Conservation (phyloP, 2,329 filamentous ascomycete genomes). For the Clarireedia paspali region DNA sequence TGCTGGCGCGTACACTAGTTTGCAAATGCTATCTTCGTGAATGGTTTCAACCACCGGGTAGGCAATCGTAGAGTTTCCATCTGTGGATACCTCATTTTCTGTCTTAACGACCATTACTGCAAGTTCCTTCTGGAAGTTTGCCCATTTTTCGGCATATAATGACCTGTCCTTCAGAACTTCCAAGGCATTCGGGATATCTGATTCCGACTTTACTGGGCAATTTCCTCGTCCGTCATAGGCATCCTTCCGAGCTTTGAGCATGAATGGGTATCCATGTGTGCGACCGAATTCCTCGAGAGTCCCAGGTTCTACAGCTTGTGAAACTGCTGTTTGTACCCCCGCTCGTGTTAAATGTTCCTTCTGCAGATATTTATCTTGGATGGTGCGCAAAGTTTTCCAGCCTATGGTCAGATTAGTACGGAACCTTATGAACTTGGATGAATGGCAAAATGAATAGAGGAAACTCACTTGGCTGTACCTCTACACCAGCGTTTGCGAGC, state of each 20-base stretch:
- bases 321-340: conserved; percentile 65
- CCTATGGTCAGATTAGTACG: conserved; percentile 65
- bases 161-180: conserved; percentile 61
- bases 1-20: conserved; percentile 81
- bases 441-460: background rate
- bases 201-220: conserved; percentile 51
- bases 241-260: conserved; percentile 85
- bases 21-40: conserved; percentile 93
- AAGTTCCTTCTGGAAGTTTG: conserved; percentile 76
- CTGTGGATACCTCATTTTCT: conserved; percentile 47
- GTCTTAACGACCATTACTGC: conserved; percentile 94
- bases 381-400: conserved; percentile 78
- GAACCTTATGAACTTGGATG: conserved; percentile 26
- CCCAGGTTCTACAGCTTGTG: conserved; percentile 47
- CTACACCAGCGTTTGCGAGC: conserved; percentile 57
- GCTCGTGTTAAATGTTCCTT: conserved; percentile 68
- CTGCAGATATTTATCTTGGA: conserved; percentile 90
- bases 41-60: conserved; percentile 92
- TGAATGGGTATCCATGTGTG: conserved; percentile 72
- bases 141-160: conserved; percentile 66
- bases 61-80: conserved; percentile 49
- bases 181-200: conserved; percentile 58
- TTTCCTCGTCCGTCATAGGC: conserved; percentile 88
- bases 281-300: conserved; percentile 54
- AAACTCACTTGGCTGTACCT: conserved; percentile 34